Evolutionary conservation across 169 alveolate genomes (phyloP).

Genomic region (Eimeria acervulina): DNA sequence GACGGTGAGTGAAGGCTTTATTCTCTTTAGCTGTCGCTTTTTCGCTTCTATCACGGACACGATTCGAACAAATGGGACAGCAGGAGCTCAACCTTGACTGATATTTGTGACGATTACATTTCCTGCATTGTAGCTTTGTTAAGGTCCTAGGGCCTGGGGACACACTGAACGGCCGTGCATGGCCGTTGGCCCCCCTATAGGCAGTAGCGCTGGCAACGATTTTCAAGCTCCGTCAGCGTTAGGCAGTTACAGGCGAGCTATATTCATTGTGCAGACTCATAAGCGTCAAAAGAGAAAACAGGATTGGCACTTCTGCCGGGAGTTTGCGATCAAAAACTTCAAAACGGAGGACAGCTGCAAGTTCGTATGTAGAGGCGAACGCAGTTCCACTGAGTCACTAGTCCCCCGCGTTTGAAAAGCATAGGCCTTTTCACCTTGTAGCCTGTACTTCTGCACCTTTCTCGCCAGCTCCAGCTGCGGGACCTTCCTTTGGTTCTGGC

Average conservation of each 20-base stretch:
- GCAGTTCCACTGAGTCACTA: neutral
- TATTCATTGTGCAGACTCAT: neutral
- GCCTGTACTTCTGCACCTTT: neutral
- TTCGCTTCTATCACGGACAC: neutral
- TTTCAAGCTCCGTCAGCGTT: neutral
- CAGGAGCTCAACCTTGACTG: neutral
- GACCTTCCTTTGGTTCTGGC: constrained; percentile 8
- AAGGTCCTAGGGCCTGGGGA: neutral
- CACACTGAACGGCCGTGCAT: neutral
- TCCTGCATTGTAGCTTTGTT: neutral
- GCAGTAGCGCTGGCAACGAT: neutral
- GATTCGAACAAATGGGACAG: neutral
- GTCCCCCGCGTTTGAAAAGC: neutral
- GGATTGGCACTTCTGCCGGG: neutral
- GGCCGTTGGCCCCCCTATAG: neutral
- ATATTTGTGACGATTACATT: neutral
- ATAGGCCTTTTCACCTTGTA: neutral
- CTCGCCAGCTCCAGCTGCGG: neutral
- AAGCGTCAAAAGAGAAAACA: neutral
- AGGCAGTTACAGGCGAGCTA: neutral
- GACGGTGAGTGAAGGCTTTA: neutral
- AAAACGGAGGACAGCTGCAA: neutral
- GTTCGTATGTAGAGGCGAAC: neutral
- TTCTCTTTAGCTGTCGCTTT: neutral
- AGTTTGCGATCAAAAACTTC: neutral